A percentile compares a stretch with the other conserved stretches of the same genome.
Conservation (phyloP, 2,329 filamentous ascomycete genomes). For the Ciborinia camelliae region DNA sequence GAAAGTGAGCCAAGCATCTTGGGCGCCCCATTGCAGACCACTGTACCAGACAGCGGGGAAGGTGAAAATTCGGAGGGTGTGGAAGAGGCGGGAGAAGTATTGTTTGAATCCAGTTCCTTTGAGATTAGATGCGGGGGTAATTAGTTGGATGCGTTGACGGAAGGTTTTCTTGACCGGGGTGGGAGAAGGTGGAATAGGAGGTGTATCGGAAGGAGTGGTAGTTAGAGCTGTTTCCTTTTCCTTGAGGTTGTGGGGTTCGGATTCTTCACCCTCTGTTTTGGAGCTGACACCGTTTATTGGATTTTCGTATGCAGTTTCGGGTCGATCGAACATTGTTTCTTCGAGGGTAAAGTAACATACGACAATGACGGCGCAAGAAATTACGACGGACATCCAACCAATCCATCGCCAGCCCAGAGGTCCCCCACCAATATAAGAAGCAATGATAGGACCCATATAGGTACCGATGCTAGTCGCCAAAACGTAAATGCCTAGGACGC, state of each 20-base stretch:
- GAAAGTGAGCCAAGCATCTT: slow-evolving; percentile 59
- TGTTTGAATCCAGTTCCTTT: slow-evolving; percentile 52
- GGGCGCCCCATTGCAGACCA: slow-evolving; percentile 56
- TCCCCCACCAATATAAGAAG: slow-evolving; percentile 48
- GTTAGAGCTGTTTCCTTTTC: slow-evolving; percentile 22
- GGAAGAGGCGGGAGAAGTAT: slow-evolving; percentile 50
- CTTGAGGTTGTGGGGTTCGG: neutral
- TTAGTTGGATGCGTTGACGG: slow-evolving; percentile 52
- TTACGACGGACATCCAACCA: slow-evolving; percentile 49
- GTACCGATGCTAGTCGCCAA: slow-evolving; percentile 54
- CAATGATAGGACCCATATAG: slow-evolving; percentile 52
- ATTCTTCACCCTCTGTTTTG: neutral
- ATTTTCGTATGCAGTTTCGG: slow-evolving; percentile 38
- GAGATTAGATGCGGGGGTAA: slow-evolving; percentile 54
- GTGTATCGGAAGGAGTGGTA: slow-evolving; percentile 18
- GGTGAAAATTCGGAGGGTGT: slow-evolving; percentile 54
- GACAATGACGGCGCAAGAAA: slow-evolving; percentile 46
- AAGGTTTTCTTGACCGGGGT: slow-evolving; percentile 45
- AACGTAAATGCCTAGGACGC: slow-evolving; percentile 53
- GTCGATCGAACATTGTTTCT: slow-evolving; percentile 49
- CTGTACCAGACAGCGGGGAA: slow-evolving; percentile 57
- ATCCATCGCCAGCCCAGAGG: slow-evolving; percentile 55
- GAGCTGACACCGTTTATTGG: slow-evolving; percentile 28
- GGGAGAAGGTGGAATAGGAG: slow-evolving; percentile 9
- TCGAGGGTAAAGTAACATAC: slow-evolving; percentile 51